Conservation (phyloP, 176 grass and related monocot genomes). For the Carex kokanica region DNA sequence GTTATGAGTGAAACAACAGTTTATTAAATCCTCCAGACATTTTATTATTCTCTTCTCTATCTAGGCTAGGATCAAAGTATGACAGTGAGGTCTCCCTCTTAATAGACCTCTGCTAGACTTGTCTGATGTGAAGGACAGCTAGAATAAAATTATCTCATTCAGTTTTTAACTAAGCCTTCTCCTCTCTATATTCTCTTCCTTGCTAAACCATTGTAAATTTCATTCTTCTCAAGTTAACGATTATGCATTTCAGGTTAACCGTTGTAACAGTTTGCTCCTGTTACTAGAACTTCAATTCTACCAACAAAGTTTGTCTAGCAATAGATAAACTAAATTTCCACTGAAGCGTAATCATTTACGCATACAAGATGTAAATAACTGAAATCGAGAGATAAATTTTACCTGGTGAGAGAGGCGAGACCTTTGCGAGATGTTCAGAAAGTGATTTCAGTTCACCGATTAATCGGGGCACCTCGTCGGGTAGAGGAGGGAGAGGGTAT, state of each 20-base stretch:
- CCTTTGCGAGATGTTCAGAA: slow-evolving; percentile 43
- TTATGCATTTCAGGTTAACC: not conserved
- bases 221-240: not conserved
- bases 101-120: not conserved
- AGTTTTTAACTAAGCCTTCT: not conserved
- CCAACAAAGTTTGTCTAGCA: not conserved
- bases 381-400: slow-evolving; percentile 1
- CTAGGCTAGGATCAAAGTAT: not conserved
- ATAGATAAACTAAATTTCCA: not conserved
- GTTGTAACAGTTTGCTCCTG: too few species aligned
- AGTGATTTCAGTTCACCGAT: slow-evolving; percentile 46
- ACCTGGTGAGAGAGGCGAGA: slow-evolving; percentile 42
- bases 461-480: slow-evolving; percentile 39
- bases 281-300: not conserved
- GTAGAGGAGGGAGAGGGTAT: slow-evolving; percentile 46
- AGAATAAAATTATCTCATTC: not conserved
- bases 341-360: not conserved
- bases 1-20: slow-evolving; percentile 16
- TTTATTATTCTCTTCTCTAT: not conserved
- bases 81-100: not conserved
- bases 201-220: not conserved
- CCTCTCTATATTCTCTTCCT: not conserved
- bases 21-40: not conserved
- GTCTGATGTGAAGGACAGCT: not conserved
- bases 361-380: not conserved